Conservation (phyloP, 2,329 filamentous ascomycete species). For the Rhexocercosporidium sp. region DNA sequence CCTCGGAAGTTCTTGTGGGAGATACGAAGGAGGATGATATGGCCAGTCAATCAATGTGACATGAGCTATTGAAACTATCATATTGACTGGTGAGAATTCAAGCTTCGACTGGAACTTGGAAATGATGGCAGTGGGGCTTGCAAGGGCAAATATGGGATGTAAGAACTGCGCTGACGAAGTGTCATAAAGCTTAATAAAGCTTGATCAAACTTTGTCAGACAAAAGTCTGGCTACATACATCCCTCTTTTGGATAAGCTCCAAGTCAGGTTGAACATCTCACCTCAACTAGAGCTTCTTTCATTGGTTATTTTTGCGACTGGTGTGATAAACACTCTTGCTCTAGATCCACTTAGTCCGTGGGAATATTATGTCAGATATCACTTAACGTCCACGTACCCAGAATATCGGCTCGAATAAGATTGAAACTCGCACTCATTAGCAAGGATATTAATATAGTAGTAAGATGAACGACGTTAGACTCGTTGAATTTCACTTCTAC, state of each 20-base stretch:
- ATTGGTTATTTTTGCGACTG: background rate
- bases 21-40: background rate
- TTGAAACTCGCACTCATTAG: too few relatives aligned
- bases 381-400: too few relatives aligned
- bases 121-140: background rate
- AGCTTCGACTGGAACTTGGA: background rate
- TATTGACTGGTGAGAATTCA: background rate
- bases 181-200: background rate
- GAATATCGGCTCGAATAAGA: too few relatives aligned
- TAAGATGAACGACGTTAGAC: too few relatives aligned
- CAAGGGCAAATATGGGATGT: background rate
- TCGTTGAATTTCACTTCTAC: too few relatives aligned
- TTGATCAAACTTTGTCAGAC: background rate
- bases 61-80: background rate
- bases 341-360: too few relatives aligned
- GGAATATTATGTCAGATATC: too few relatives aligned
- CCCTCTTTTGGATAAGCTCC: background rate
- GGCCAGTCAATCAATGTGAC: background rate
- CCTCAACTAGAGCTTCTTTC: background rate
- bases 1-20: background rate
- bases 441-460: too few relatives aligned
- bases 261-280: background rate
- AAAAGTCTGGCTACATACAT: background rate
- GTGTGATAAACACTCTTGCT: background rate
- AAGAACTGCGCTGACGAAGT: background rate